Evolutionary conservation across 2,329 filamentous ascomycete genomes (phyloP).

Genomic region (Tolypocladium tropicale): DNA sequence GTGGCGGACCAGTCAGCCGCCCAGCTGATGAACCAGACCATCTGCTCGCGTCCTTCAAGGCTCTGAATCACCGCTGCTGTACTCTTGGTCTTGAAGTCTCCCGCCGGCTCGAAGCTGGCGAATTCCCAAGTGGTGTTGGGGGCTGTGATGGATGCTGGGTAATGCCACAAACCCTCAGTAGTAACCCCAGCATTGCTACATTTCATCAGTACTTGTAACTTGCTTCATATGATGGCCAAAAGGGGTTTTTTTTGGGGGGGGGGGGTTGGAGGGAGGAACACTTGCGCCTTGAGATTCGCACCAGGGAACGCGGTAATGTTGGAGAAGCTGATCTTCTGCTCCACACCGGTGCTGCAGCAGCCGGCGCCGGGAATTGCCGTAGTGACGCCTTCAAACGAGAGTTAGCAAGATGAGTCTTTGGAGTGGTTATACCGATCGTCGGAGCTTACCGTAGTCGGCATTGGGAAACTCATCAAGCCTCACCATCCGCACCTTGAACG

Average conservation of each 20-base stretch:
- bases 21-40: conserved; percentile 50
- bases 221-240: background rate
- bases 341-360: conserved; percentile 36
- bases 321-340: conserved; percentile 44
- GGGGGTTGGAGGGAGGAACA: background rate
- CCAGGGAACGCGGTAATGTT: conserved; percentile 41
- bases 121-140: conserved; percentile 41
- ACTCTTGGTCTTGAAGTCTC: conserved; percentile 23
- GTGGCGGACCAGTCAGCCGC: conserved; percentile 32
- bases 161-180: conserved; percentile 45
- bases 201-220: background rate
- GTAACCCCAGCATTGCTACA: conserved; percentile 31
- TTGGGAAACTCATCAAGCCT: conserved; percentile 47
- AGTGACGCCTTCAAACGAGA: background rate
- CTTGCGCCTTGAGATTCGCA: conserved; percentile 38
- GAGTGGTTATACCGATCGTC: background rate
- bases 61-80: conserved; percentile 51
- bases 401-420: background rate
- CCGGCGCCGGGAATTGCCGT: conserved; percentile 16
- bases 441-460: conserved; percentile 32
- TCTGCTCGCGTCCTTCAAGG: conserved; percentile 45
- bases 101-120: conserved; percentile 39
- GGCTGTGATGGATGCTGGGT: conserved; percentile 45
- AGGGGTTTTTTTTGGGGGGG: no score
- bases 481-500: conserved; percentile 50